Conservation (phyloP, 305 asterid species). For the Solanum chacoense region DNA sequence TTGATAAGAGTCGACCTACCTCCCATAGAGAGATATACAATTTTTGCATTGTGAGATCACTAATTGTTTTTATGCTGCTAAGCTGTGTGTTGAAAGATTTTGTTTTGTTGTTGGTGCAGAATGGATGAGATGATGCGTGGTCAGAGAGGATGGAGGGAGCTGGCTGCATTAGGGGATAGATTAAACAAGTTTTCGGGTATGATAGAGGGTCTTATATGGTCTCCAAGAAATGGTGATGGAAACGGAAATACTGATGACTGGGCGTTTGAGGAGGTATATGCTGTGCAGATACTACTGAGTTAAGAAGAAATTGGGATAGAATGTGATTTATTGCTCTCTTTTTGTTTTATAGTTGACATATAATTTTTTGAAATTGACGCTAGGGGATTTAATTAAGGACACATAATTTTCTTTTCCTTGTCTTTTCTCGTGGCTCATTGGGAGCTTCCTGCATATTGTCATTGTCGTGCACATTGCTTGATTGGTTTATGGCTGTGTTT, state of each 20-base stretch:
- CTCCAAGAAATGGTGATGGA: conserved; percentile 65
- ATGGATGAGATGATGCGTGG: conserved; percentile 99
- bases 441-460: neutral
- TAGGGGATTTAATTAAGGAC: neutral
- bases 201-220: conserved; percentile 97
- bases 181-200: conserved; percentile 77
- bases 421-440: neutral
- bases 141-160: conserved; percentile 97
- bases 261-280: conserved; percentile 88
- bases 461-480: neutral
- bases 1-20: neutral
- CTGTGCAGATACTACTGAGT: neutral
- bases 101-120: conserved; percentile 38
- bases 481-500: conserved; percentile 7
- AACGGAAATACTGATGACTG: conserved; percentile 69
- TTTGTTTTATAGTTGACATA: neutral
- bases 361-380: neutral
- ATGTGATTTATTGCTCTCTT: neutral
- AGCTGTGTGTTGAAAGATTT: neutral
- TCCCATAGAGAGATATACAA: neutral
- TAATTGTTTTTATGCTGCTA: neutral
- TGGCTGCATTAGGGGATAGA: conserved; percentile 88
- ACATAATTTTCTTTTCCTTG: neutral
- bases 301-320: neutral
- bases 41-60: neutral